These are phyloP conservation scores for Agaricus blazei DNA, from an alignment of 768 basidiomycete genomes.

Conservation along the genomic window DNA sequence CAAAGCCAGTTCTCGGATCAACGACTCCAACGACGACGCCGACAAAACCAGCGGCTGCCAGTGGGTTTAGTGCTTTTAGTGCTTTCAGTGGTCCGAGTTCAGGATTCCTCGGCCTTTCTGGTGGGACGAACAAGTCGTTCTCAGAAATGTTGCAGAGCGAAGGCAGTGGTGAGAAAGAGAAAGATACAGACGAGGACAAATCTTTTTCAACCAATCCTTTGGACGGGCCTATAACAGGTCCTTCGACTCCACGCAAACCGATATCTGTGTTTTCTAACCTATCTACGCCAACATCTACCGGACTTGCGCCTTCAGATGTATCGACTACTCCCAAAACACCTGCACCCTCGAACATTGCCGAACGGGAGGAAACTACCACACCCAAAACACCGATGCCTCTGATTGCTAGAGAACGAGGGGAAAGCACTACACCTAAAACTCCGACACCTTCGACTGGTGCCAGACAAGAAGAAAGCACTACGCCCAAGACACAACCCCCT, in stretches of 20 bases:
- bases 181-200: background rate
- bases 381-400: background rate
- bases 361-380: constrained; percentile 4
- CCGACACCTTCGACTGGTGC: background rate
- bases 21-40: constrained; percentile 21
- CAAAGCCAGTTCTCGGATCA: constrained; percentile 26
- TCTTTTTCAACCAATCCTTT: no score
- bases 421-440: constrained; percentile 1
- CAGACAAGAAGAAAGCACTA: background rate
- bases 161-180: constrained; percentile 14
- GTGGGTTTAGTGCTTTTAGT: constrained; percentile 51
- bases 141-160: constrained; percentile 49
- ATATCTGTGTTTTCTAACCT: background rate
- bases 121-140: constrained; percentile 41
- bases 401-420: background rate
- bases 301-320: background rate
- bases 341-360: background rate
- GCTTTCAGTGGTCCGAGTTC: constrained; percentile 41
- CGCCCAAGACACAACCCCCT: background rate
- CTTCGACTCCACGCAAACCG: constrained; percentile 2
- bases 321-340: constrained; percentile 2
- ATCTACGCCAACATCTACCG: background rate
- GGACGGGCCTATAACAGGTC: background rate
- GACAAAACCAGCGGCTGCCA: constrained; percentile 22
- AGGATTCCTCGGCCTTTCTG: constrained; percentile 38